These are phyloP conservation scores for Phialophora chinensis DNA, from an alignment of 2,329 filamentous ascomycete species.

Conservation along the genomic window DNA sequence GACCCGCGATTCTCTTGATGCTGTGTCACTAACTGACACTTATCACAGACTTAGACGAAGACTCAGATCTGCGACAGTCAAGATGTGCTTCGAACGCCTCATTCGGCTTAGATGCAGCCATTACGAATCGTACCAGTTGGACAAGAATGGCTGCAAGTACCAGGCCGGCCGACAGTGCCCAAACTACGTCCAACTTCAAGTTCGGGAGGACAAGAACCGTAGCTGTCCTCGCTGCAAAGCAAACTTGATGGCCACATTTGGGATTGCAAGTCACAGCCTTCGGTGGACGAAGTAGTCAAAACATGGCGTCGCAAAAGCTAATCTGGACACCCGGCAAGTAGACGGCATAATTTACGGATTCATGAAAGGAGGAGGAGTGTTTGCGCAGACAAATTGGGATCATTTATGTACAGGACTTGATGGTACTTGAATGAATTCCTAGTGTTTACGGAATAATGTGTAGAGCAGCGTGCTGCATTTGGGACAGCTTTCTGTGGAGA, in stretches of 20 bases:
- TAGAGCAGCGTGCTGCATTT: neutral
- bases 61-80: conserved; percentile 14
- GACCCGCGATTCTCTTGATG: neutral
- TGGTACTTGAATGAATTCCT: neutral
- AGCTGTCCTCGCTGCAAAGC: conserved; percentile 40
- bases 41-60: neutral
- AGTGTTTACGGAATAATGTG: neutral
- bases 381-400: neutral
- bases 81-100: conserved; percentile 41
- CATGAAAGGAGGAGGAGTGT: neutral
- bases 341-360: neutral
- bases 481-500: neutral
- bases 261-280: conserved; percentile 39
- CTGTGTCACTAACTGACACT: neutral
- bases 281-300: conserved; percentile 21
- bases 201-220: conserved; percentile 37
- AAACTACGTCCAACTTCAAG: conserved; percentile 37
- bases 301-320: neutral
- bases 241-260: conserved; percentile 34
- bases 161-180: conserved; percentile 35
- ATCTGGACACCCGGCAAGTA: neutral
- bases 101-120: conserved; percentile 37
- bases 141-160: conserved; percentile 37
- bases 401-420: neutral
- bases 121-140: conserved; percentile 39